Evolutionary conservation across 192 early-diverging fungal genomes (phyloP).

Genomic region (Backusella psychrophila): DNA sequence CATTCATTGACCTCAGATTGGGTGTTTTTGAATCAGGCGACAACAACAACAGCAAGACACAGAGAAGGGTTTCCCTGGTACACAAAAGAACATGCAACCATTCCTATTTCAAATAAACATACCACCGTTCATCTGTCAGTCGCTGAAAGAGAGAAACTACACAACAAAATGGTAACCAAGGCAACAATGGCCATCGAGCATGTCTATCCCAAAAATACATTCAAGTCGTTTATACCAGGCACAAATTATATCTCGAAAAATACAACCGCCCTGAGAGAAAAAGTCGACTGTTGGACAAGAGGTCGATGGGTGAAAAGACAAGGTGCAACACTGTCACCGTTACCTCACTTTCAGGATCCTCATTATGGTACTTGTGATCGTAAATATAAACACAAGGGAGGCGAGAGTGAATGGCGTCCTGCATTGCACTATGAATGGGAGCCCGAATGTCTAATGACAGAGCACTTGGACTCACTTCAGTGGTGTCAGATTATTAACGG

Average conservation of each 20-base stretch:
- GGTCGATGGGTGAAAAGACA: conserved; percentile 18
- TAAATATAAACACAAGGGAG: neutral
- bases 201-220: neutral
- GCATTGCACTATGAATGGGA: conserved; percentile 21
- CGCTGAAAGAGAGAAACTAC: neutral
- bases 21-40: neutral
- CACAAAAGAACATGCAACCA: neutral
- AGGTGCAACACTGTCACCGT: neutral
- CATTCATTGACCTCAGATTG: neutral
- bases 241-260: neutral
- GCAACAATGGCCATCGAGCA: neutral
- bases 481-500: conserved; percentile 41
- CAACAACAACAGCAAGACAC: neutral
- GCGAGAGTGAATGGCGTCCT: neutral
- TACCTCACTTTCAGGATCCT: conserved; percentile 35
- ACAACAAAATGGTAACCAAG: neutral
- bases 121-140: neutral
- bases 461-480: neutral
- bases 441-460: conserved; percentile 12
- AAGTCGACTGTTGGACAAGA: conserved; percentile 28
- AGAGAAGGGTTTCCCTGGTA: neutral
- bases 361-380: conserved; percentile 25
- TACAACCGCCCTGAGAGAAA: neutral
- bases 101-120: neutral
- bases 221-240: neutral